Base-by-base conservation (phyloP, 805 yeast species). In the Candida sakaeoensis region DNA sequence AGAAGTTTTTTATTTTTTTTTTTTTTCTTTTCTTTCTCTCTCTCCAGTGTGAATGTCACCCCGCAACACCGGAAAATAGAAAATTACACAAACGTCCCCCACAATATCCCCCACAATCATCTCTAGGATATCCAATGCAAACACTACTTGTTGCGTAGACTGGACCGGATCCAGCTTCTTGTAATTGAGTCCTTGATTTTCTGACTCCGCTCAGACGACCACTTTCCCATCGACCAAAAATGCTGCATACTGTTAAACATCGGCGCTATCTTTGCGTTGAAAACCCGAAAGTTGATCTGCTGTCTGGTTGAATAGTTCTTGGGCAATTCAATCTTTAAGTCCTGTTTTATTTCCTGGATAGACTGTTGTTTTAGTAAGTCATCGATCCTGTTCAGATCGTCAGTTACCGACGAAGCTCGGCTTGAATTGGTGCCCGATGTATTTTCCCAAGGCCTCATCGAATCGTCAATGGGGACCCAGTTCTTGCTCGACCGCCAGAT, bases 201-300 rank as follows among this genome's bases (percentile, higher is more conserved):
- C 18, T 57, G 61, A 1, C 77, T 75, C 42, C 73, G 74, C 3
- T 71, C 71, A 8, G 37, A 34, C 1, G 61, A 51, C 87, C 87
- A 82, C 10, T 58, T 43, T 1, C 83, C 85, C 65, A 81, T 55
- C n/a, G 83, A 74, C 88, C 88, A 82, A 50, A 82, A 77, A 53
- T 80, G 85, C 35, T 64, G 64, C 3, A 48, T 30, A 18, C 43
- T 45, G 34, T 37, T 46, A 47, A 53, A 56, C 8, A 40, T 44
- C 1, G 61, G 62, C 12, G 61, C 61, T 13, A 48, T 31, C 42
- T 45, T 46, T 18, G 38, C 37, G 44, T 55, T 55, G 43, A 61
- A 56, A 13, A 43, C 45, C 21, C 54, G 34, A 27, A 54, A 58
- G 8, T 62, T 54, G 2, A 54, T 44, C 16, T 47, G 48, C n/a